Percentiles rank a stretch among this genome's conserved stretches.
Evolutionary conservation across 352 stramenopile genomes (phyloP).

Genomic region (Blastocystis sp.): DNA sequence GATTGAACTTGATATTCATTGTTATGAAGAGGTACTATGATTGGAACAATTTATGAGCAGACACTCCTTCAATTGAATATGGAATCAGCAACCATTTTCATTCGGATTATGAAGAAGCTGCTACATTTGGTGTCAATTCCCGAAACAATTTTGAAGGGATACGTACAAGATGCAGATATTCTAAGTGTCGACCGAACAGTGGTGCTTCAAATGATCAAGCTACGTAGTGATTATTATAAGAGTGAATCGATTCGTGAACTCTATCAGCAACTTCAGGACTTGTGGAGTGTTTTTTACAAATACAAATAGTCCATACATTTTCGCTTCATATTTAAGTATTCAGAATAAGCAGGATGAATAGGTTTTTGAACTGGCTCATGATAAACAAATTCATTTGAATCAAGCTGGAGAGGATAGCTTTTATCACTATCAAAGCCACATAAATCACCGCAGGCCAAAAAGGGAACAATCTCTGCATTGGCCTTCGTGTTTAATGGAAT

Average conservation of each 20-base stretch:
- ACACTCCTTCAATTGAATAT: conserved; percentile 49
- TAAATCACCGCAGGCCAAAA: conserved; percentile 83
- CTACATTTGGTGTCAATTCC: conserved; percentile 45
- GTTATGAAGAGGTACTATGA: conserved; percentile 40
- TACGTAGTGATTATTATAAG: conserved; percentile 41
- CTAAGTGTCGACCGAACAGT: neutral
- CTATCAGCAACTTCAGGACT: neutral
- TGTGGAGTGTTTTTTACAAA: conserved; percentile 17
- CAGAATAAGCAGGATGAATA: conserved; percentile 64
- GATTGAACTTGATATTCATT: conserved; percentile 45
- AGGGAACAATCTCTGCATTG: conserved; percentile 72
- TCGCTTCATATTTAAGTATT: conserved; percentile 65
- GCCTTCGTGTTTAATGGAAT: neutral
- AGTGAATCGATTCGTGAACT: conserved; percentile 28
- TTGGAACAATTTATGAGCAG: neutral
- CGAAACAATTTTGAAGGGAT: conserved; percentile 14
- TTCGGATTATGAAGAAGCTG: conserved; percentile 55
- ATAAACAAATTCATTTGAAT: conserved; percentile 53
- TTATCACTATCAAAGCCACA: conserved; percentile 78
- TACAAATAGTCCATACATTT: conserved; percentile 28
- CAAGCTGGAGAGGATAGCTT: conserved; percentile 64
- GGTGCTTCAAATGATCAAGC: conserved; percentile 26
- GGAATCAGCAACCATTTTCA: conserved; percentile 11
- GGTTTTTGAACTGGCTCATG: conserved; percentile 64
- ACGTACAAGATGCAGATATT: conserved; percentile 41